phyloP scores from a whole-genome alignment of 495 filamentous ascomycete genomes.

The Penicillium taxi region DNA sequence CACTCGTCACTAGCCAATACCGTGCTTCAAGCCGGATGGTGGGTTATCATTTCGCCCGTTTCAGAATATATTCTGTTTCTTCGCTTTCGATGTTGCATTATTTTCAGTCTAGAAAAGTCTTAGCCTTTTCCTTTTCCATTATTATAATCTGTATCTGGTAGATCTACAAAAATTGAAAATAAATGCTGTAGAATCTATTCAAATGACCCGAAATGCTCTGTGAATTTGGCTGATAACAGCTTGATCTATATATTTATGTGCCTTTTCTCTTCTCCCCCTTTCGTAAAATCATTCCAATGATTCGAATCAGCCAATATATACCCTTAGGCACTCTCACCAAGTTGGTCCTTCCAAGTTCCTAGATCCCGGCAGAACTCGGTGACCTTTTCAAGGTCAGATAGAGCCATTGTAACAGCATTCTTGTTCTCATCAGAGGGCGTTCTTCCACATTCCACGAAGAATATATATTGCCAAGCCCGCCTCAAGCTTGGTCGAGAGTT shows the following conservation, averaged over 20 bases:
- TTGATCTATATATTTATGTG: neutral
- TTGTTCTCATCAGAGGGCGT: slow-evolving; percentile 17
- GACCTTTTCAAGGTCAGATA: slow-evolving; percentile 21
- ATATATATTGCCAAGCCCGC: slow-evolving; percentile 81
- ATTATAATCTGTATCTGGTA: neutral
- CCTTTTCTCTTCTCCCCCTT: neutral
- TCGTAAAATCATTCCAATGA: slow-evolving; percentile 5
- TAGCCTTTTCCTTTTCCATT: too few species aligned
- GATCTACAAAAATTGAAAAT: too few species aligned
- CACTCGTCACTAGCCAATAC: slow-evolving; percentile 17
- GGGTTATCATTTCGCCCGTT: slow-evolving; percentile 17
- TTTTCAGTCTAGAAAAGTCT: slow-evolving; percentile 13
- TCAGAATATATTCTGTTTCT: slow-evolving; percentile 8
- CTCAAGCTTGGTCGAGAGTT: slow-evolving; percentile 72
- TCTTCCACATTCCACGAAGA: slow-evolving; percentile 85
- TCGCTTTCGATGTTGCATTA: slow-evolving; percentile 15
- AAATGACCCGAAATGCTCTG: too few species aligned
- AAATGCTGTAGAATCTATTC: too few species aligned
- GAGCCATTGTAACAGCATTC: slow-evolving; percentile 21
- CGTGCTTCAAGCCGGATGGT: slow-evolving; percentile 15
- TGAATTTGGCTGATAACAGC: too few species aligned
- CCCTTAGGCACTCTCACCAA: slow-evolving; percentile 7
- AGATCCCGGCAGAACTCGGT: slow-evolving; percentile 33
- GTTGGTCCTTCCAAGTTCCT: slow-evolving; percentile 39
- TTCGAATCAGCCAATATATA: too few species aligned